Conservation (phyloP, 768 basidiomycete genomes). For the Hericium erinaceus region DNA sequence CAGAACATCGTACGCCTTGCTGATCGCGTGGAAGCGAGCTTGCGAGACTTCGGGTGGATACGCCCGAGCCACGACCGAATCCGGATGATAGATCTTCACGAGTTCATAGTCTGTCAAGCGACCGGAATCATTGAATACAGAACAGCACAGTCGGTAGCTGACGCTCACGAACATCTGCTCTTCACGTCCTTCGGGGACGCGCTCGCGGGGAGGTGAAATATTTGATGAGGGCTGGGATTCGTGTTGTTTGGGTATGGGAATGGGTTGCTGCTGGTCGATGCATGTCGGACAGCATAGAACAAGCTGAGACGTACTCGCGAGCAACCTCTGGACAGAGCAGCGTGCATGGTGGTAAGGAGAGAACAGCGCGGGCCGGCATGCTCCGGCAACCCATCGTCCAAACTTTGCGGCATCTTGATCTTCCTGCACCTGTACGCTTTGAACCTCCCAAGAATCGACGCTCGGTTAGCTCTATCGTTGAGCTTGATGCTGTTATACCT, state of each 20-base stretch:
- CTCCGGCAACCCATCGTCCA: too few relatives aligned
- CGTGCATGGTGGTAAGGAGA: too few relatives aligned
- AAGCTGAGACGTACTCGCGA: background rate
- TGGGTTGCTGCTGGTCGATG: conserved; percentile 21
- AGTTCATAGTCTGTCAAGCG: conserved; percentile 61
- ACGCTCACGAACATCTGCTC: conserved; percentile 24
- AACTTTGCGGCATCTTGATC: too few relatives aligned
- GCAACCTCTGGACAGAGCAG: background rate
- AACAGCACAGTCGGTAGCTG: conserved; percentile 7
- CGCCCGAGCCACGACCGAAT: conserved; percentile 39
- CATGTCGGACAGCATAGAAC: background rate
- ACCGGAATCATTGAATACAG: background rate
- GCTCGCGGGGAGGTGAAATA: conserved; percentile 29
- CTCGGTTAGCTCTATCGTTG: too few relatives aligned
- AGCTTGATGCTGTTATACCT: too few relatives aligned
- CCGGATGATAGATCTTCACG: conserved; percentile 72
- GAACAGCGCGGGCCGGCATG: too few relatives aligned
- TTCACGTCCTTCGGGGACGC: conserved; percentile 29
- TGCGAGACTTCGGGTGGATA: conserved; percentile 43
- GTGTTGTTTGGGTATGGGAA: conserved; percentile 24
- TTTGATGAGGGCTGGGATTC: conserved; percentile 29
- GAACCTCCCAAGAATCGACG: too few relatives aligned
- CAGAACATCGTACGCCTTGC: conserved; percentile 57
- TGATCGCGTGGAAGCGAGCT: conserved; percentile 60
- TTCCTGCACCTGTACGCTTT: too few relatives aligned